Conservation (phyloP, 768 basidiomycete genomes). For the Tephrocybe sp. region DNA sequence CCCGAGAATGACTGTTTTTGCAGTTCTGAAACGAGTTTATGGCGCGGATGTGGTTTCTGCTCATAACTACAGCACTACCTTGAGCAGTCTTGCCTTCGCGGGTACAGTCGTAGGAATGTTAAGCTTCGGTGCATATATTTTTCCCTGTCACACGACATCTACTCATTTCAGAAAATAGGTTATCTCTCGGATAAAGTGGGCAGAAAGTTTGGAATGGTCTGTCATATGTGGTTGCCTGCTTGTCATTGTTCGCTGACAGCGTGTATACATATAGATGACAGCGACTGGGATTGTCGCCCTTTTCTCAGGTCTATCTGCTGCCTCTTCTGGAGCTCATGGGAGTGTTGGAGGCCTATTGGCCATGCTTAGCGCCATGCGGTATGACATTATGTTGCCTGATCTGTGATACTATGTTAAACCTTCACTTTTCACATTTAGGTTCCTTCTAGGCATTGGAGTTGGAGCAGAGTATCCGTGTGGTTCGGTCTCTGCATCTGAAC, state of each 20-base stretch:
- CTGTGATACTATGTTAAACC: neutral
- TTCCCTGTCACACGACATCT: neutral
- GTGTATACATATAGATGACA: constrained; percentile 52
- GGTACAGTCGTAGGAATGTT: constrained; percentile 90
- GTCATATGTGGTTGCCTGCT: neutral
- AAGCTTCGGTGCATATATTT: constrained; percentile 48
- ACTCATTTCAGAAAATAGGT: constrained; percentile 27
- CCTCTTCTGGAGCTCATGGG: constrained; percentile 75
- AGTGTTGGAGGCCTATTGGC: constrained; percentile 69
- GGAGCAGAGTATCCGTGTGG: constrained; percentile 92
- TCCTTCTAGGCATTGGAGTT: constrained; percentile 85
- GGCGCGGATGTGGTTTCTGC: constrained; percentile 47
- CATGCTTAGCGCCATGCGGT: constrained; percentile 83
- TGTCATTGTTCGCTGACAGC: constrained; percentile 12
- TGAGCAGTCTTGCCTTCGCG: constrained; percentile 77
- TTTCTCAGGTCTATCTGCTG: constrained; percentile 82
- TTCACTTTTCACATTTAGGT: constrained; percentile 40
- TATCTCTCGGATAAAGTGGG: constrained; percentile 86
- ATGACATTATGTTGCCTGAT: constrained; percentile 19
- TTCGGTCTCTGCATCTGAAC: constrained; percentile 85
- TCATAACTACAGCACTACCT: constrained; percentile 59
- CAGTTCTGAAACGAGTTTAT: constrained; percentile 75
- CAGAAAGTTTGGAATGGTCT: constrained; percentile 86
- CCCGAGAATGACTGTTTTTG: constrained; percentile 3
- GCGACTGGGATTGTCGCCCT: constrained; percentile 83